These are phyloP conservation scores for Zymoseptoria brevis DNA, from an alignment of 2,329 filamentous ascomycete genomes.

Conservation along the genomic window DNA sequence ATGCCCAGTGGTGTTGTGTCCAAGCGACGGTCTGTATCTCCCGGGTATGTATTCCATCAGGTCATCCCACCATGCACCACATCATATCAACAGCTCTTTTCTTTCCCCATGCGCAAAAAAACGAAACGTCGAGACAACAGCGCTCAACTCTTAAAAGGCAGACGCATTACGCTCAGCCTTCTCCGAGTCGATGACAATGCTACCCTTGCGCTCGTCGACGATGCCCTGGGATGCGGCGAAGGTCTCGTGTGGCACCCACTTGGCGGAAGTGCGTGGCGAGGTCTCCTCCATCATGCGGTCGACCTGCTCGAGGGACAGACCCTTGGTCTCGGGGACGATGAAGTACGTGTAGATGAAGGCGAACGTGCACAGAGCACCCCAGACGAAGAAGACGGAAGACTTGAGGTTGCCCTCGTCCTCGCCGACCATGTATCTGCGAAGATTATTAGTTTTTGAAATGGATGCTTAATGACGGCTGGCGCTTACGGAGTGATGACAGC, in stretches of 20 bases:
- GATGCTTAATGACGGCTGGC: slow-evolving; percentile 11
- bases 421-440: slow-evolving; percentile 51
- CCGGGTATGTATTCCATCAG: background rate
- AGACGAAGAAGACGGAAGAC: slow-evolving; percentile 38
- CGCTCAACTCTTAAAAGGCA: background rate
- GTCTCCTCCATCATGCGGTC: slow-evolving; percentile 86
- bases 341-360: slow-evolving; percentile 62
- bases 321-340: slow-evolving; percentile 50
- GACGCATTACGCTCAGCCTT: background rate
- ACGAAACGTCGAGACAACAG: no score
- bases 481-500: slow-evolving; percentile 34
- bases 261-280: slow-evolving; percentile 65
- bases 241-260: slow-evolving; percentile 56
- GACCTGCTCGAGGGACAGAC: slow-evolving; percentile 69
- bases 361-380: slow-evolving; percentile 32
- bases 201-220: background rate
- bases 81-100: background rate
- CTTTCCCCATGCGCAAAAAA: background rate
- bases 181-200: background rate
- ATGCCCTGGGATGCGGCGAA: slow-evolving; percentile 11
- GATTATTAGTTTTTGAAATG: background rate
- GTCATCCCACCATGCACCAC: background rate
- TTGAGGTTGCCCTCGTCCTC: slow-evolving; percentile 46
- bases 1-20: background rate
- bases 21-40: background rate